phyloP scores from a whole-genome alignment of 1,284 basidiomycete genomes.

The Microstroma glucosiphilum region DNA sequence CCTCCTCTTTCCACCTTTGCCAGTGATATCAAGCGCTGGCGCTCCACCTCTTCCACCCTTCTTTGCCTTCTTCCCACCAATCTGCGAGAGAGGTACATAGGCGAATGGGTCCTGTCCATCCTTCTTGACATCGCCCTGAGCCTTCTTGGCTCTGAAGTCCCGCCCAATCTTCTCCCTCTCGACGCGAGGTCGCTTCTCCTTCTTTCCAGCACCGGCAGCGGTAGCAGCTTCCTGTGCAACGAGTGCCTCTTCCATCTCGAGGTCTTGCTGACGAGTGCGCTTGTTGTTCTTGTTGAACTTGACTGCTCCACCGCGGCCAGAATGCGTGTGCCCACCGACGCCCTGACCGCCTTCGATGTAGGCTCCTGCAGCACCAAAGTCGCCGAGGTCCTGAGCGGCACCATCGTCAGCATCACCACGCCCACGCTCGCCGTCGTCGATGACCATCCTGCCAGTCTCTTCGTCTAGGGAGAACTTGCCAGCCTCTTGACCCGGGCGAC shows the following conservation, averaged over 20 bases:
- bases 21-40: slow-evolving; percentile 22
- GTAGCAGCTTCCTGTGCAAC: slow-evolving; percentile 17
- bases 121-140: slow-evolving; percentile 62
- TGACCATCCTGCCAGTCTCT: slow-evolving; percentile 79
- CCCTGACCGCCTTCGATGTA: slow-evolving; percentile 76
- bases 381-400: slow-evolving; percentile 59
- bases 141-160: slow-evolving; percentile 41
- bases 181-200: background rate
- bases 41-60: slow-evolving; percentile 12
- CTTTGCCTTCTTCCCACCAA: slow-evolving; percentile 36
- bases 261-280: slow-evolving; percentile 37
- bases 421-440: slow-evolving; percentile 57
- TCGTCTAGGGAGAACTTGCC: slow-evolving; percentile 79
- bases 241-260: slow-evolving; percentile 31
- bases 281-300: slow-evolving; percentile 86
- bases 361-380: slow-evolving; percentile 55
- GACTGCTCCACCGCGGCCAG: slow-evolving; percentile 70
- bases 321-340: slow-evolving; percentile 76
- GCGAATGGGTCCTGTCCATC: slow-evolving; percentile 83
- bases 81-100: slow-evolving; percentile 56
- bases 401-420: slow-evolving; percentile 29
- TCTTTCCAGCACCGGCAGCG: background rate
- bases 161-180: slow-evolving; percentile 37
- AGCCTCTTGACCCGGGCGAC: slow-evolving; percentile 71
- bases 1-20: slow-evolving; percentile 17